Conservation (phyloP, 192 early-diverging fungal genomes). For the Coemansia sp. region DNA sequence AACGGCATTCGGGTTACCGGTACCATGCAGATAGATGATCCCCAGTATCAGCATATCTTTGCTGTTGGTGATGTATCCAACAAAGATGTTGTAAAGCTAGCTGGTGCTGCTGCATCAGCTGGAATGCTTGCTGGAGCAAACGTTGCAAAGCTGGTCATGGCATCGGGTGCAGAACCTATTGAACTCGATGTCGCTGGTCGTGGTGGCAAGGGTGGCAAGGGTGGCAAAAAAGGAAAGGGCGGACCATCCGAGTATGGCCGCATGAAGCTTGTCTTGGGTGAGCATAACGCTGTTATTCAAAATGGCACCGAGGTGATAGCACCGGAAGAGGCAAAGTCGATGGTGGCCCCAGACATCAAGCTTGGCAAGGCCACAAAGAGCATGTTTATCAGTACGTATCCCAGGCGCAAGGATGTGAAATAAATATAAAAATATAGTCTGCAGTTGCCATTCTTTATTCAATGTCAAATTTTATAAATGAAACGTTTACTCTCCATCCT, state of each 20-base stretch:
- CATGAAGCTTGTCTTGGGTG: conserved; percentile 45
- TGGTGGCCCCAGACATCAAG: conserved; percentile 41
- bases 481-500: conserved; percentile 10
- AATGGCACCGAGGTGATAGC: conserved; percentile 23
- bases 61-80: conserved; percentile 69
- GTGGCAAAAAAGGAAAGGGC: not conserved
- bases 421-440: no score
- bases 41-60: conserved; percentile 64
- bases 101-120: conserved; percentile 23
- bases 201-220: not conserved
- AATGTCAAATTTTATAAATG: no score
- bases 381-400: conserved; percentile 20
- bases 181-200: not conserved
- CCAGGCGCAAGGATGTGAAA: no score
- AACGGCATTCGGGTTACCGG: conserved; percentile 49
- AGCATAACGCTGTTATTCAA: conserved; percentile 35
- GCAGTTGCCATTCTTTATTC: no score
- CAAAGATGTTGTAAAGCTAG: conserved; percentile 30
- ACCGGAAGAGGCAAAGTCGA: conserved; percentile 25
- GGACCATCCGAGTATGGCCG: conserved; percentile 4
- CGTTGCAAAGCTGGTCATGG: conserved; percentile 27
- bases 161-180: not conserved
- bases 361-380: conserved; percentile 25
- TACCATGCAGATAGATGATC: conserved; percentile 67
- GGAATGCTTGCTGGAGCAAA: conserved; percentile 27